Conservation (phyloP, 1,284 basidiomycete genomes). For the Melanopsichium pennsylvanicum region DNA sequence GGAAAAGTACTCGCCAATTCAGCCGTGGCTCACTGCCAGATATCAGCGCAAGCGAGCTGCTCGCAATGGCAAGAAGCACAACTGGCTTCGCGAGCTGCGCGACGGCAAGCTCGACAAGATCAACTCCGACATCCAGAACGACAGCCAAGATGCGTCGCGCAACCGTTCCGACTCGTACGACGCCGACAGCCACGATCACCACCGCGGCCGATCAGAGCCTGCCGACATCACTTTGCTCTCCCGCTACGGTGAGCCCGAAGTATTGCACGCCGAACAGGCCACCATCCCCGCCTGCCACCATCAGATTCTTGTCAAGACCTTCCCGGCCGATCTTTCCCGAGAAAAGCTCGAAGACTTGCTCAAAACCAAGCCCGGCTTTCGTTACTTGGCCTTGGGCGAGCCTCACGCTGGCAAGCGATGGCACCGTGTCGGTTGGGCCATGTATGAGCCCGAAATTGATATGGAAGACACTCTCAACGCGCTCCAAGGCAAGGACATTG, state of each 20-base stretch:
- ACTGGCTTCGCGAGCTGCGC: conserved; percentile 54
- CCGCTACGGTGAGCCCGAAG: conserved; percentile 36
- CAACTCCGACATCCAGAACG: conserved; percentile 43
- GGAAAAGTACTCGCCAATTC: conserved; percentile 54
- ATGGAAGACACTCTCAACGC: conserved; percentile 44
- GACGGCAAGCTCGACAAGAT: conserved; percentile 54
- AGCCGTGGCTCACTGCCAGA: conserved; percentile 33
- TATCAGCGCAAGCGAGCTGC: conserved; percentile 42
- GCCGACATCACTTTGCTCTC: conserved; percentile 32
- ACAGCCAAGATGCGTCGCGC: conserved; percentile 2
- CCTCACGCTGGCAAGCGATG: conserved; percentile 53
- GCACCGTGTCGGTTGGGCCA: conserved; percentile 58
- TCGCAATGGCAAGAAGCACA: conserved; percentile 47
- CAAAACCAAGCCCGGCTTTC: conserved; percentile 48
- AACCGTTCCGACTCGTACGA: conserved; percentile 7
- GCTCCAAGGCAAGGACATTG: conserved; percentile 48
- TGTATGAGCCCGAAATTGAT: conserved; percentile 52
- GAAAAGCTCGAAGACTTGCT: conserved; percentile 51
- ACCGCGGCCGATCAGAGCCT: conserved; percentile 30
- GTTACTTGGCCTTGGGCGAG: conserved; percentile 59
- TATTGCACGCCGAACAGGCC: conserved; percentile 38
- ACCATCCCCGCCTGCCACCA: conserved; percentile 45
- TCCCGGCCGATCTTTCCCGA: conserved; percentile 48
- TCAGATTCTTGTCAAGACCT: conserved; percentile 54
- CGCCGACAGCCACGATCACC: conserved; percentile 17